Evolutionary conservation across 352 stramenopile species (phyloP).

Genomic region (Halophytophthora batemanensis): DNA sequence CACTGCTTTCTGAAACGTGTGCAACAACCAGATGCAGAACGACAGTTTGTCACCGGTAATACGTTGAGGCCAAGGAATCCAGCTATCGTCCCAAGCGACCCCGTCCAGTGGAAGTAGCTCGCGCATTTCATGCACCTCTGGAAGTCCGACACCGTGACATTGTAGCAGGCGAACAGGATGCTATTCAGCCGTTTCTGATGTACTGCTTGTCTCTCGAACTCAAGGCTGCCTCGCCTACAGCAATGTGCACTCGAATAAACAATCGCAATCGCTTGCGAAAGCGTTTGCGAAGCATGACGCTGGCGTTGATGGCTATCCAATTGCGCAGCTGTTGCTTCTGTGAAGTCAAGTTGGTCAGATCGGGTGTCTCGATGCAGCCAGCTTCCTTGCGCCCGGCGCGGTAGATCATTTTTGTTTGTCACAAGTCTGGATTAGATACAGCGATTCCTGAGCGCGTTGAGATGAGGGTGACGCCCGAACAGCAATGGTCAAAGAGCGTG

Average conservation of each 20-base stretch:
- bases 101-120: constrained; percentile 1
- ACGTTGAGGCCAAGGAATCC: constrained; percentile 6
- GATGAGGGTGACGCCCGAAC: too few species aligned
- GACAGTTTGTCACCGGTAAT: constrained; percentile 1
- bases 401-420: constrained; percentile 10
- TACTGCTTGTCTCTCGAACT: neutral
- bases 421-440: constrained; percentile 2
- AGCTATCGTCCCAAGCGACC: constrained; percentile 1
- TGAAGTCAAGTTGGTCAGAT: neutral
- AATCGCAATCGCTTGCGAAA: neutral
- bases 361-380: constrained; percentile 5
- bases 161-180: constrained; percentile 2
- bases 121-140: constrained; percentile 3
- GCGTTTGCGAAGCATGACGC: constrained; percentile 8
- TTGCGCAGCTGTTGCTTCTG: neutral
- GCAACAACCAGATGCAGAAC: constrained; percentile 6
- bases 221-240: too few species aligned
- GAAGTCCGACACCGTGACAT: neutral
- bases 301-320: constrained; percentile 5
- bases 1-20: constrained; percentile 2
- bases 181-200: neutral
- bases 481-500: too few species aligned
- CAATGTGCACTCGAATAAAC: neutral
- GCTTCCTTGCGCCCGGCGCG: neutral
- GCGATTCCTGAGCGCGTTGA: too few species aligned